Evolutionary conservation across 2,329 filamentous ascomycete genomes (phyloP).

Genomic region (Alternaria sp.): DNA sequence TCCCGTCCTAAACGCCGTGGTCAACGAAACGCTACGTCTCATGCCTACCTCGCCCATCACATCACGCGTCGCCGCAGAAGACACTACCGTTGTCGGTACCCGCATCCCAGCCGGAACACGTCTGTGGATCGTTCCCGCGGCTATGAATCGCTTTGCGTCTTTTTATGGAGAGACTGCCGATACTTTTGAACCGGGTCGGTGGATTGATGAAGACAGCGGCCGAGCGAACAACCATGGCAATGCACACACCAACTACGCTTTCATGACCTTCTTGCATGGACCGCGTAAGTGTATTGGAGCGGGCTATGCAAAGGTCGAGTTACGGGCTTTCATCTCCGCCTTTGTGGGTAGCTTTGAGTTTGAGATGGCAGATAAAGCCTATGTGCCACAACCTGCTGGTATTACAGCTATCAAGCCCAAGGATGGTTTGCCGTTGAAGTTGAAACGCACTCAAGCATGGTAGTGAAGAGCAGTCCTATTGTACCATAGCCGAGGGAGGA

Average conservation of each 20-base stretch:
- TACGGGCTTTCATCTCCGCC: not conserved
- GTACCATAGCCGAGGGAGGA: not conserved
- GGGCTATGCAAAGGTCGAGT: not conserved
- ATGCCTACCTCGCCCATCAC: not conserved
- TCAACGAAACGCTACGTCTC: not conserved
- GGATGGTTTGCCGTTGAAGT: not conserved
- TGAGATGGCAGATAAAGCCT: not conserved
- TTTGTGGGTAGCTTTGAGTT: not conserved
- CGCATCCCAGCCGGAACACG: not conserved
- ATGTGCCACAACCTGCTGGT: not conserved
- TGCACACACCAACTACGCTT: not conserved
- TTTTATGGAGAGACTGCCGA: not conserved
- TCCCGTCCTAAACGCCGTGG: not conserved
- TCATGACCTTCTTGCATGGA: conserved; percentile 1
- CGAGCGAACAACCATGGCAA: not conserved
- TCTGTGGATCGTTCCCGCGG: not conserved
- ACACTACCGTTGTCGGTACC: not conserved
- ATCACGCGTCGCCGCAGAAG: not conserved
- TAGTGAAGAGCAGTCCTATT: too few relatives aligned
- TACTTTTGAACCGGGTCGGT: not conserved
- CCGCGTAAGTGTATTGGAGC: not conserved
- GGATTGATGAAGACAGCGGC: not conserved
- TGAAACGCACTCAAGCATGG: not conserved
- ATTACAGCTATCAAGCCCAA: not conserved
- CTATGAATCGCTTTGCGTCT: not conserved